phyloP scores from a whole-genome alignment of 73 alveolate species.

The Paramecium sonneborni region DNA sequence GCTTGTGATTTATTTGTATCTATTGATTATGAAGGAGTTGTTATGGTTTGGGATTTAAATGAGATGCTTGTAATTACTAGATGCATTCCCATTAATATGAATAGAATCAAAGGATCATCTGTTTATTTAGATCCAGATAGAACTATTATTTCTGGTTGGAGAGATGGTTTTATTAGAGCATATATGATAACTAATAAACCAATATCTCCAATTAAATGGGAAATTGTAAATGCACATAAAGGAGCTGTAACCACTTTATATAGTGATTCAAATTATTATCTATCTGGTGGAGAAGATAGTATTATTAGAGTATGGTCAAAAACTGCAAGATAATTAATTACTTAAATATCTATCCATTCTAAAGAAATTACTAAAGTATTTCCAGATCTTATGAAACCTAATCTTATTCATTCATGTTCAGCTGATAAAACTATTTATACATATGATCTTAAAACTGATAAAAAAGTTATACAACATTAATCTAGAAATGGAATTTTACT shows the following conservation, averaged over 20 bases:
- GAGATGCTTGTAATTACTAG: slow-evolving; percentile 78
- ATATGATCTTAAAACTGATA: slow-evolving; percentile 86
- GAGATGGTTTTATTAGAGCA: slow-evolving; percentile 85
- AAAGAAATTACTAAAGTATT: slow-evolving; percentile 85
- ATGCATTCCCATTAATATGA: slow-evolving; percentile 76
- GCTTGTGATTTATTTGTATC: slow-evolving; percentile 82
- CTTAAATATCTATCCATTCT: slow-evolving; percentile 84
- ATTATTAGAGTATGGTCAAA: slow-evolving; percentile 94
- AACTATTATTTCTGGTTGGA: slow-evolving; percentile 85
- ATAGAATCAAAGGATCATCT: slow-evolving; percentile 77
- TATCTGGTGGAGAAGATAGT: slow-evolving; percentile 97
- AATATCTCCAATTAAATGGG: slow-evolving; percentile 72
- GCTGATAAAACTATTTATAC: slow-evolving; percentile 85
- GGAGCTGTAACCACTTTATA: slow-evolving; percentile 89
- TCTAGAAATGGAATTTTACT: slow-evolving; percentile 84
- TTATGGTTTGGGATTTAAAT: slow-evolving; percentile 84
- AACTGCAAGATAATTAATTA: slow-evolving; percentile 81
- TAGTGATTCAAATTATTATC: slow-evolving; percentile 87
- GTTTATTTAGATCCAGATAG: slow-evolving; percentile 80
- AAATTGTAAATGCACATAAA: slow-evolving; percentile 87
- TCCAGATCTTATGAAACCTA: slow-evolving; percentile 85
- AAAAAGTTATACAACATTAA: slow-evolving; percentile 83
- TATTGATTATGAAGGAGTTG: slow-evolving; percentile 87
- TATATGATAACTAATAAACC: slow-evolving; percentile 64
- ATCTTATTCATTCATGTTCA: slow-evolving; percentile 88